Evolutionary conservation across 495 filamentous ascomycete genomes (phyloP).

Genomic region (Aeminium ludgeri): DNA sequence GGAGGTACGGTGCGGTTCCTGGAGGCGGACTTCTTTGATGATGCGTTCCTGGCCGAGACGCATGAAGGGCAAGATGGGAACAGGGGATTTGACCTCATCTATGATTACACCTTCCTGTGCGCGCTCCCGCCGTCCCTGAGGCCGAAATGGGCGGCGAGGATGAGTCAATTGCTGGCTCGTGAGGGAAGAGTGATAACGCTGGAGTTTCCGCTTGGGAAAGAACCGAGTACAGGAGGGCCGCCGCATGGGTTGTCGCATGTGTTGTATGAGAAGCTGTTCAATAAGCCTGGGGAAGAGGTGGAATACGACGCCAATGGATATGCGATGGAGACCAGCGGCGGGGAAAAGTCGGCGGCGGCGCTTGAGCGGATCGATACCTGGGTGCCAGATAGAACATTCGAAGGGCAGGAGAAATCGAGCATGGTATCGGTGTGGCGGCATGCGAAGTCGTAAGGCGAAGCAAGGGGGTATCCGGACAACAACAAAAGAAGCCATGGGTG

Average conservation of each 20-base stretch:
- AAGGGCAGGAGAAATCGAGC: conserved; percentile 41
- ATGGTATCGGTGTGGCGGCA: conserved; percentile 35
- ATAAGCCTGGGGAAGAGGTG: conserved; percentile 46
- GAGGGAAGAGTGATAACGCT: conserved; percentile 53
- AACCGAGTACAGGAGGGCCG: conserved; percentile 44
- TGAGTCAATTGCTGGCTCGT: conserved; percentile 45
- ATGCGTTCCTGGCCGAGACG: conserved; percentile 33
- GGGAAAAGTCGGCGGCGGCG: conserved; percentile 26
- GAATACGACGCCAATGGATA: conserved; percentile 41
- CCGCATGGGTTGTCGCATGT: conserved; percentile 47
- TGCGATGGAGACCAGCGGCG: conserved; percentile 31
- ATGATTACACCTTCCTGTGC: conserved; percentile 77
- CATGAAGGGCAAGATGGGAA: conserved; percentile 24
- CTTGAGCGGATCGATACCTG: conserved; percentile 46
- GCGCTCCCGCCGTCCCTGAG: conserved; percentile 51
- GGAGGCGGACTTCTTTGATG: conserved; percentile 54
- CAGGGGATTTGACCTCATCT: conserved; percentile 55
- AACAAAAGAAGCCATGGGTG: too few relatives aligned
- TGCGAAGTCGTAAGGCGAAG: conserved; percentile 1
- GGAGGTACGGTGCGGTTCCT: conserved; percentile 43
- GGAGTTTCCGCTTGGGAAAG: conserved; percentile 64
- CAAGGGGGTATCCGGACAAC: too few relatives aligned
- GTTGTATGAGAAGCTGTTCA: conserved; percentile 51
- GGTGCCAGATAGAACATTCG: conserved; percentile 53
- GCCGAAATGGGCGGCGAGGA: conserved; percentile 51